Evolutionary conservation across 2,329 filamentous ascomycete species (phyloP).

Genomic region (Alternaria sp.): DNA sequence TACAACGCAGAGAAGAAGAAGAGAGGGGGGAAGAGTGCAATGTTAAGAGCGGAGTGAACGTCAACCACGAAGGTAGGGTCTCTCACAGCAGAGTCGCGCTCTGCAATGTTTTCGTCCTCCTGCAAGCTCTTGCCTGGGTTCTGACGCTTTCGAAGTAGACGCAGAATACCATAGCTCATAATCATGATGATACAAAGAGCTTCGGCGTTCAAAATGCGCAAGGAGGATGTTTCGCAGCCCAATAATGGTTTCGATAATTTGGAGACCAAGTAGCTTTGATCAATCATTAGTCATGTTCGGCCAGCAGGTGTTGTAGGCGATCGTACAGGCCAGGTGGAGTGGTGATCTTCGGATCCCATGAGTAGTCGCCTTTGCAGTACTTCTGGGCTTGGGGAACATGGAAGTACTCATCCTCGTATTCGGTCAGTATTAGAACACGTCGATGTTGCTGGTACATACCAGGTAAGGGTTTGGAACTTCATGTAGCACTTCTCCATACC

Average conservation of each 20-base stretch:
- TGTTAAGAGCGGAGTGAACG: slow-evolving; percentile 76
- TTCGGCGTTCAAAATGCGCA: slow-evolving; percentile 52
- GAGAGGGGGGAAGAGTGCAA: slow-evolving; percentile 84
- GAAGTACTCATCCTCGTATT: slow-evolving; percentile 78
- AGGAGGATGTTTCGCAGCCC: slow-evolving; percentile 51
- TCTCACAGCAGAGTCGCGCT: background rate
- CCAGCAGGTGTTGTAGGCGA: slow-evolving; percentile 16
- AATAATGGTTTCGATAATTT: slow-evolving; percentile 49
- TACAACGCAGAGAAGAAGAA: slow-evolving; percentile 98
- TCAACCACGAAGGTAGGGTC: slow-evolving; percentile 49
- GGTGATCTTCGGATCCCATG: slow-evolving; percentile 98
- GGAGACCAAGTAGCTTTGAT: slow-evolving; percentile 53
- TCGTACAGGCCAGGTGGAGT: slow-evolving; percentile 83
- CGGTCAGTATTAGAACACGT: slow-evolving; percentile 7
- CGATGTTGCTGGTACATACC: slow-evolving; percentile 47
- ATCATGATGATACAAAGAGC: slow-evolving; percentile 50
- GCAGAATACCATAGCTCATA: slow-evolving; percentile 38
- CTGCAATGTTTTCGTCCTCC: background rate
- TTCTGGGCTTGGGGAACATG: slow-evolving; percentile 91
- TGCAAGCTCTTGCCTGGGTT: background rate
- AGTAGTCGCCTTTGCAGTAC: slow-evolving; percentile 75
- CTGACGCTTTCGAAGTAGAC: slow-evolving; percentile 20
- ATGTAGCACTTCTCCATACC: slow-evolving; percentile 54
- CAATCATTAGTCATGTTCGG: slow-evolving; percentile 39
- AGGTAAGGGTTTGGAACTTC: slow-evolving; percentile 67